These are phyloP conservation scores for Misopates orontium DNA, from an alignment of 257 asterid species.

Conservation along the genomic window DNA sequence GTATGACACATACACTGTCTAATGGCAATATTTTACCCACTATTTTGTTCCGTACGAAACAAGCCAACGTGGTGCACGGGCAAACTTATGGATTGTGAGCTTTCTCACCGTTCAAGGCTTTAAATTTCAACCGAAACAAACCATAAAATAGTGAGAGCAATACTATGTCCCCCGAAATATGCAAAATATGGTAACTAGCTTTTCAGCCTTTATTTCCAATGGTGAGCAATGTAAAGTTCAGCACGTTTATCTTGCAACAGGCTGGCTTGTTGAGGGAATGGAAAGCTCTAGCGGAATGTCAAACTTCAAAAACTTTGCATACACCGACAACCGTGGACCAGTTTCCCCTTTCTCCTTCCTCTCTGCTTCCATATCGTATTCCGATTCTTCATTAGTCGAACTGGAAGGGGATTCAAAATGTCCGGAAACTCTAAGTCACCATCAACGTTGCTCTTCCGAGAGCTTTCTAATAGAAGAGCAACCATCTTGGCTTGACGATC, in stretches of 20 bases:
- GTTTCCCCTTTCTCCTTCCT: constrained; percentile 26
- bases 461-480: constrained; percentile 64
- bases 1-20: too few species aligned
- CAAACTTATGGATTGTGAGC: too few species aligned
- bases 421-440: constrained; percentile 32
- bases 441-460: constrained; percentile 65
- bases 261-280: constrained; percentile 31
- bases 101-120: too few species aligned
- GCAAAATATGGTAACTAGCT: too few species aligned
- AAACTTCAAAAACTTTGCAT: constrained; percentile 17
- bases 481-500: constrained; percentile 87
- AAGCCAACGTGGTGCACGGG: too few species aligned
- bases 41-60: too few species aligned
- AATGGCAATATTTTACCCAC: too few species aligned
- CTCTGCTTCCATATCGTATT: constrained; percentile 27
- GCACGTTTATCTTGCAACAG: constrained; percentile 11
- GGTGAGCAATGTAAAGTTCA: too few species aligned
- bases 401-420: constrained; percentile 24
- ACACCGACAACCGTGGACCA: constrained; percentile 24
- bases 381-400: constrained; percentile 24
- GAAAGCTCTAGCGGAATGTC: constrained; percentile 29
- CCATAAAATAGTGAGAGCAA: too few species aligned
- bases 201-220: too few species aligned
- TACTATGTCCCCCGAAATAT: too few species aligned
- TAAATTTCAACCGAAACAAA: too few species aligned